Percentiles rank a stretch among this genome's conserved stretches.
These are phyloP conservation scores for Saccharomycopsis fodiens DNA, from an alignment of 805 yeast genomes.

Conservation along the genomic window DNA sequence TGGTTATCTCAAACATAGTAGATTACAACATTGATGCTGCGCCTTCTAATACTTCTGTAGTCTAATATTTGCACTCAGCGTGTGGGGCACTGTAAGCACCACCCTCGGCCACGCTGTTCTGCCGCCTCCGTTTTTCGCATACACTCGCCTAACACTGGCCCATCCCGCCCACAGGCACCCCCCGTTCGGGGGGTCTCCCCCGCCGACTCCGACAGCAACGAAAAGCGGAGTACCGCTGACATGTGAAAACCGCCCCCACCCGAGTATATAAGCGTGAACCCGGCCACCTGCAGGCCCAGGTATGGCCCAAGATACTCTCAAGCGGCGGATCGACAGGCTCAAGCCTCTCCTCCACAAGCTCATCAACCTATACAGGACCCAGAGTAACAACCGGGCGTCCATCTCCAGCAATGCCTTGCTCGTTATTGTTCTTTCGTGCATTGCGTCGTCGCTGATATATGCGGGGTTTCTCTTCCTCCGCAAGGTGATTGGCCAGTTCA, in stretches of 20 bases:
- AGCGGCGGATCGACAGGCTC: not conserved
- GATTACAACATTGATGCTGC: too few species aligned
- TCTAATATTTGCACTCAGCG: too few species aligned
- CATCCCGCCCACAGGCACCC: too few species aligned
- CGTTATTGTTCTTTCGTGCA: conserved; percentile 11
- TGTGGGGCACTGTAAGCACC: too few species aligned
- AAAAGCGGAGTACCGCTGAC: not conserved
- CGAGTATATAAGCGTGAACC: not conserved
- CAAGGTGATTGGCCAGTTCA: conserved; percentile 5
- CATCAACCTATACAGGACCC: not conserved
- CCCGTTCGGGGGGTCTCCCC: too few species aligned
- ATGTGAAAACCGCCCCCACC: not conserved
- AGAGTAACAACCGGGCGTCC: conserved; percentile 2
- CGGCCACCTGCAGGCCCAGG: not conserved
- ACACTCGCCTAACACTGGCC: too few species aligned
- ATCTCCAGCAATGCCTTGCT: conserved; percentile 9
- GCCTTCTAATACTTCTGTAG: too few species aligned
- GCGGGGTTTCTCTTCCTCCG: conserved; percentile 11
- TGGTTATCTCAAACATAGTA: too few species aligned
- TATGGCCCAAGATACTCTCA: not conserved
- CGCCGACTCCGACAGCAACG: too few species aligned
- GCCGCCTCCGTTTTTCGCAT: too few species aligned
- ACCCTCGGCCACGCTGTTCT: too few species aligned
- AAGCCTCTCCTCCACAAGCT: not conserved
- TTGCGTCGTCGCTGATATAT: conserved; percentile 13